Evolutionary conservation across 192 early-diverging fungal species (phyloP).

Genomic region (Umbelopsis ramanniana): DNA sequence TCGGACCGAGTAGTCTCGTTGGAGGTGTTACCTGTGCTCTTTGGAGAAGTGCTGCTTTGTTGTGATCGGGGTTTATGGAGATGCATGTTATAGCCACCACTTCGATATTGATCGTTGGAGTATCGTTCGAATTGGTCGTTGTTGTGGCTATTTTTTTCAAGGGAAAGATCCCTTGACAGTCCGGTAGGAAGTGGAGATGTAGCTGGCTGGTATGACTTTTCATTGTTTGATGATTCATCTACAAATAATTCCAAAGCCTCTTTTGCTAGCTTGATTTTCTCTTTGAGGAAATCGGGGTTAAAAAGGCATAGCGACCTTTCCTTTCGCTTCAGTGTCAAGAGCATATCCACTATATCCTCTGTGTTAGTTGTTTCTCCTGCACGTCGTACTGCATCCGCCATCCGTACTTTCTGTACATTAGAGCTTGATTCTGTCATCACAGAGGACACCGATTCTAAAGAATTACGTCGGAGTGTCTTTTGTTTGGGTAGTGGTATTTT

Average conservation of each 20-base stretch:
- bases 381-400: constrained; percentile 30
- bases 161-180: neutral
- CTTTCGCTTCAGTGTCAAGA: constrained; percentile 40
- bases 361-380: constrained; percentile 11
- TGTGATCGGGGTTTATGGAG: neutral
- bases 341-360: constrained; percentile 43
- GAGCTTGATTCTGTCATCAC: constrained; percentile 38
- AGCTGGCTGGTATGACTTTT: neutral
- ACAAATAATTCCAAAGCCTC: constrained; percentile 36
- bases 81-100: neutral
- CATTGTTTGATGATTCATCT: constrained; percentile 12
- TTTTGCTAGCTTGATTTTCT: constrained; percentile 35
- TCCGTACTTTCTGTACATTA: constrained; percentile 28
- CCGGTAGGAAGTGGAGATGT: constrained; percentile 11
- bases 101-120: neutral
- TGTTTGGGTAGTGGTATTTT: constrained; percentile 13
- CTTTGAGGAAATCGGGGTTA: constrained; percentile 38
- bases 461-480: constrained; percentile 28
- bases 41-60: neutral
- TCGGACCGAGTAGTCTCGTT: neutral
- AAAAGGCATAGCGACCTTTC: constrained; percentile 43
- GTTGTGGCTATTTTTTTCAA: neutral
- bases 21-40: neutral
- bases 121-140: neutral
- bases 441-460: constrained; percentile 35